These are phyloP conservation scores for Penicillium sp. DNA, from an alignment of 2,329 filamentous ascomycete genomes.

Conservation along the genomic window DNA sequence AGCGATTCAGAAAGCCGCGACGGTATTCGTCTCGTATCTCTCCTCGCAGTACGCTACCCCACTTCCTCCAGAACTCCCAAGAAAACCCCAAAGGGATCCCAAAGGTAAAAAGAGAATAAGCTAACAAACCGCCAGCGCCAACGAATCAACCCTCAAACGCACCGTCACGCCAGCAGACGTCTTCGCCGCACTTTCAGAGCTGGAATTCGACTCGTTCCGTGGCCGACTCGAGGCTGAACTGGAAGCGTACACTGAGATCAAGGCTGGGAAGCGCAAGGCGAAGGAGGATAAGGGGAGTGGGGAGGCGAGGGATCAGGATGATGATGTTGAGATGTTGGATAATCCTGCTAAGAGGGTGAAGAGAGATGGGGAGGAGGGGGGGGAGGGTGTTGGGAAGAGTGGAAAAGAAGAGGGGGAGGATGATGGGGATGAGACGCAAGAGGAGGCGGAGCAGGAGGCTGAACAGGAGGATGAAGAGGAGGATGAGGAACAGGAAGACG, in stretches of 20 bases:
- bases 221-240: conserved; percentile 64
- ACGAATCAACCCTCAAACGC: conserved; percentile 65
- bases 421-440: conserved; percentile 27
- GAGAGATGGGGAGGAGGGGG: conserved; percentile 24
- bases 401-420: conserved; percentile 7
- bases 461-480: conserved; percentile 30
- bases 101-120: not conserved
- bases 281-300: conserved; percentile 46
- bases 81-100: not conserved
- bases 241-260: conserved; percentile 50
- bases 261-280: conserved; percentile 49
- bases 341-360: conserved; percentile 30
- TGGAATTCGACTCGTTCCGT: conserved; percentile 65
- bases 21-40: conserved; percentile 69
- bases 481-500: conserved; percentile 27
- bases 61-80: too few species aligned
- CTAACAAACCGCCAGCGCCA: conserved; percentile 52
- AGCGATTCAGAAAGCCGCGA: conserved; percentile 67
- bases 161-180: conserved; percentile 66
- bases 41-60: conserved; percentile 59
- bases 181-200: conserved; percentile 61
- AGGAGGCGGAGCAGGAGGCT: conserved; percentile 28
- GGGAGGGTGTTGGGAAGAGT: conserved; percentile 11
- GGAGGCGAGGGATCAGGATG: conserved; percentile 17
- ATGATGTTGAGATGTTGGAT: conserved; percentile 26